These are phyloP conservation scores for Sistotremastrum niveocremeum DNA, from an alignment of 768 basidiomycete species.

Conservation along the genomic window DNA sequence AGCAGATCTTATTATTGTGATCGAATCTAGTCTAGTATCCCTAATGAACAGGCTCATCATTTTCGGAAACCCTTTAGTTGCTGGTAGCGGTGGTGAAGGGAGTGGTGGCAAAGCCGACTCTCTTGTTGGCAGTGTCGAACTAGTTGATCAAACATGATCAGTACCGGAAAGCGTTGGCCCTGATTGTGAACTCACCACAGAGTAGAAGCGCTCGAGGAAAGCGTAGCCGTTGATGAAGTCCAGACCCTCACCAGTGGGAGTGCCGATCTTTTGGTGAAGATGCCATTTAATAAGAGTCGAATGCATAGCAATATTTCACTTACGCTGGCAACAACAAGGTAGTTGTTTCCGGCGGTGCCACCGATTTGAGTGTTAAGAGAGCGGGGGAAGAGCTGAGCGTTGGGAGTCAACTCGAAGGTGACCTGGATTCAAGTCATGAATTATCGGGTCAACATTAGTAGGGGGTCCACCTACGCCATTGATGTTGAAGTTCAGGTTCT, in stretches of 20 bases:
- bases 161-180: neutral
- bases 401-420: conserved; percentile 26
- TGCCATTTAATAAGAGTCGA: neutral
- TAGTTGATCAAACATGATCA: conserved; percentile 18
- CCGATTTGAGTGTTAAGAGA: conserved; percentile 22
- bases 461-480: conserved; percentile 12
- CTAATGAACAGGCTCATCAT: neutral
- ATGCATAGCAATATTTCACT: neutral
- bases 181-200: neutral
- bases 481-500: conserved; percentile 20
- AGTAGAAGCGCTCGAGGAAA: conserved; percentile 44
- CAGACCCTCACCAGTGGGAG: conserved; percentile 28
- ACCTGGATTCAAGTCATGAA: conserved; percentile 4
- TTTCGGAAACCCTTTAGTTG: conserved; percentile 10
- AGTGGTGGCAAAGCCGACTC: conserved; percentile 41
- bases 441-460: neutral
- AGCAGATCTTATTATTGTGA: no score
- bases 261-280: conserved; percentile 19
- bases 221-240: conserved; percentile 42
- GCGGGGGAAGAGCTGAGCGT: conserved; percentile 31
- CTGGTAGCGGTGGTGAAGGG: conserved; percentile 16
- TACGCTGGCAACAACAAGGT: conserved; percentile 18
- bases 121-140: conserved; percentile 43
- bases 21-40: no score
- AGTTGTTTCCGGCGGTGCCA: conserved; percentile 18